Conservation (phyloP, 192 early-diverging fungal species). For the Linnemannia exigua region DNA sequence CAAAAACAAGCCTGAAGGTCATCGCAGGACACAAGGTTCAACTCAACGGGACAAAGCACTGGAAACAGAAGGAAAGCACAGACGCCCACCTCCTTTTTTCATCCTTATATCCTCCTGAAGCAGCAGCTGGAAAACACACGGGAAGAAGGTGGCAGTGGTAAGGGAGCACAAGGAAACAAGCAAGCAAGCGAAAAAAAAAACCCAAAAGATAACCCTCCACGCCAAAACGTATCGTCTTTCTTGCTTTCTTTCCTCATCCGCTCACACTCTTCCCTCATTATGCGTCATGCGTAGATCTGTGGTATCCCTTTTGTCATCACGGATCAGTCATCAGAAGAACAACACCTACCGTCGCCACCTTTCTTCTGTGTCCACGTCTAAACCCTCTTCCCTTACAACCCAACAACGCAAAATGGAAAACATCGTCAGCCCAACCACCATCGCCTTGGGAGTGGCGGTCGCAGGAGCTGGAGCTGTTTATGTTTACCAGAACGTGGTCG, state of each 20-base stretch:
- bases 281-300: not conserved
- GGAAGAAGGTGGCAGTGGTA: no score
- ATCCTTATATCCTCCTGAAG: no score
- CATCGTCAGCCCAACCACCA: slow-evolving; percentile 30
- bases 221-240: no score
- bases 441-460: slow-evolving; percentile 3
- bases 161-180: not conserved
- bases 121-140: no score
- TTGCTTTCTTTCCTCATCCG: no score
- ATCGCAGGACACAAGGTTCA: no score
- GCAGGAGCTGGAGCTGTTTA: slow-evolving; percentile 23
- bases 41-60: no score
- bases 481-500: slow-evolving; percentile 42
- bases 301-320: not conserved
- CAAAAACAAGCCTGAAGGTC: no score
- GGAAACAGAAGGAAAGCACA: not conserved
- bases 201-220: not conserved
- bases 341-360: no score
- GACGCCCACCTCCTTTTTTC: not conserved
- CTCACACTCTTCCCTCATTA: not conserved
- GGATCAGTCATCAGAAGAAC: not conserved
- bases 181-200: not conserved
- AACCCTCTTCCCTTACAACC: not conserved
- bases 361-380: no score
- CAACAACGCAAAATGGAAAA: slow-evolving; percentile 24